These are phyloP conservation scores for Capsella bursapastoris DNA, from an alignment of 345 rosid species.

Conservation along the genomic window DNA sequence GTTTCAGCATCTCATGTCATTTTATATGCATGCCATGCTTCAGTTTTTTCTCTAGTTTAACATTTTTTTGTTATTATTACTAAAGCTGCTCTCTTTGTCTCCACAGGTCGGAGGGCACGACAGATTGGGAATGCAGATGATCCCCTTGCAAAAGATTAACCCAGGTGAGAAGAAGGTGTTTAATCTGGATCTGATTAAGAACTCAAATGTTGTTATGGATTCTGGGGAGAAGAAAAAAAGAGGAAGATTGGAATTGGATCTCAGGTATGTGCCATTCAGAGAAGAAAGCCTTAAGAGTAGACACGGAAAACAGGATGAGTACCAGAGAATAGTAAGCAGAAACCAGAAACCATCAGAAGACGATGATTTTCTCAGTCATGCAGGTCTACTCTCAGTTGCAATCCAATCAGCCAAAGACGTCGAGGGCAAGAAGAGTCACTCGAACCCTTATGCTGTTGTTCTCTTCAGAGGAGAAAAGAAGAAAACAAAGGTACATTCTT, in stretches of 20 bases:
- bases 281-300: constrained; percentile 54
- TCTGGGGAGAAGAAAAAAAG: constrained; percentile 57
- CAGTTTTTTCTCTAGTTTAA: constrained; percentile 10
- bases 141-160: constrained; percentile 58
- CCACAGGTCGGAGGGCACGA: constrained; percentile 76
- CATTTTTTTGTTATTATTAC: not conserved
- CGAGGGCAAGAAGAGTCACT: constrained; percentile 62
- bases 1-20: constrained; percentile 41
- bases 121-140: constrained; percentile 71
- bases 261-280: constrained; percentile 68
- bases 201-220: constrained; percentile 51
- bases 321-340: constrained; percentile 46
- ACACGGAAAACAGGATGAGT: constrained; percentile 35
- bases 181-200: constrained; percentile 67
- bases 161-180: constrained; percentile 57
- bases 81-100: constrained; percentile 10
- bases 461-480: constrained; percentile 71
- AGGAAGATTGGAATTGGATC: constrained; percentile 62
- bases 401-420: constrained; percentile 73
- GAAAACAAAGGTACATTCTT: constrained; percentile 64
- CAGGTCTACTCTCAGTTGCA: constrained; percentile 68
- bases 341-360: constrained; percentile 45
- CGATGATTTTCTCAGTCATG: constrained; percentile 48
- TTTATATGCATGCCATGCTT: not conserved
- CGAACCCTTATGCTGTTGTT: constrained; percentile 66